phyloP scores from a whole-genome alignment of 164 flowering plant genomes.

The Liriodendron chinense region DNA sequence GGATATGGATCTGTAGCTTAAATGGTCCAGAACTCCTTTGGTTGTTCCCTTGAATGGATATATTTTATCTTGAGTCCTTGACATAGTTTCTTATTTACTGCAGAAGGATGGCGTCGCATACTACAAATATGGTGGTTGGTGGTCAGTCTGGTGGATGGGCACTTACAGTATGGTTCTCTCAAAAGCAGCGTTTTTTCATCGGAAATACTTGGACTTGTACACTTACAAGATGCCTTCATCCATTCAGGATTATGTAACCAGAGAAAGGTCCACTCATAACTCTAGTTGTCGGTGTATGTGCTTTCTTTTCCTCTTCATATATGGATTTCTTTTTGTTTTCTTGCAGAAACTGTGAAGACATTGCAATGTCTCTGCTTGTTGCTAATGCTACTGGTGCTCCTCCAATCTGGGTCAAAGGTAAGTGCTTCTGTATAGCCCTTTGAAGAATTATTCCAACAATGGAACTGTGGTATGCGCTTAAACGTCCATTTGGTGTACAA shows the following conservation, averaged over 20 bases:
- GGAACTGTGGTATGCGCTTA: neutral
- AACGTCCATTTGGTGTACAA: neutral
- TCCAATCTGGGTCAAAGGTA: conserved; percentile 46
- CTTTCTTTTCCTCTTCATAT: neutral
- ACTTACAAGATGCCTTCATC: conserved; percentile 42
- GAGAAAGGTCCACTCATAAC: conserved; percentile 31
- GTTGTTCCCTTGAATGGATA: neutral
- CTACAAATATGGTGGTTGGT: conserved; percentile 52
- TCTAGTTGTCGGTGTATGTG: neutral
- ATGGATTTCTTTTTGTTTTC: neutral
- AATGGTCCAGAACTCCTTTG: neutral
- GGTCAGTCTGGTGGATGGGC: conserved; percentile 66
- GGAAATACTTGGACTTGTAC: conserved; percentile 45
- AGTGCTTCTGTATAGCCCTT: neutral
- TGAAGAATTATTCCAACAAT: neutral
- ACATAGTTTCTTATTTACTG: conserved; percentile 1
- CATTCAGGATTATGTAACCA: conserved; percentile 41
- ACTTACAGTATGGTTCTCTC: conserved; percentile 58
- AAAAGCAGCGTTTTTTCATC: conserved; percentile 52
- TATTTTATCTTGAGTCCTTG: neutral
- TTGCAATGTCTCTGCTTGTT: conserved; percentile 44
- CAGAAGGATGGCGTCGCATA: conserved; percentile 35
- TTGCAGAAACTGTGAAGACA: conserved; percentile 44
- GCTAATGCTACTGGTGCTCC: conserved; percentile 42
- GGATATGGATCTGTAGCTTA: neutral